Evolutionary conservation across 805 yeast species (phyloP).

Genomic region (Candida ficus): DNA sequence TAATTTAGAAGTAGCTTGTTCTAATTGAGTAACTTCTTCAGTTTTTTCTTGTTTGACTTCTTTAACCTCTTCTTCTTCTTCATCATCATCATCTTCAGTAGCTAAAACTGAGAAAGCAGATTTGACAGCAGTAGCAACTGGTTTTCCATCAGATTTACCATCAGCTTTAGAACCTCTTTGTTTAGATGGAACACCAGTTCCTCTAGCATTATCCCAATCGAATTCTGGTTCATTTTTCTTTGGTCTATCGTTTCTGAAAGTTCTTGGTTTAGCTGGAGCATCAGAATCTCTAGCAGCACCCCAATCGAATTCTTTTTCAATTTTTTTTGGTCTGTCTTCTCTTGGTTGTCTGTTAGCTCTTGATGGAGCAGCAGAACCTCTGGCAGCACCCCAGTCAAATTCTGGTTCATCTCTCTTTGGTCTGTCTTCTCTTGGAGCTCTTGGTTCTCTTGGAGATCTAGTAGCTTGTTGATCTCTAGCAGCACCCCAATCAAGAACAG

Average conservation of each 20-base stretch:
- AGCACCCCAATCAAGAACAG: slow-evolving; percentile 43
- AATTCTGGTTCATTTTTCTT: slow-evolving; percentile 30
- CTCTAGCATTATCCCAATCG: slow-evolving; percentile 50
- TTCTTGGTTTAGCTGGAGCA: slow-evolving; percentile 30
- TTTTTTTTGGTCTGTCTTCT: slow-evolving; percentile 34
- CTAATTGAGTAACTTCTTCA: slow-evolving; percentile 26
- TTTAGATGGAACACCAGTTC: slow-evolving; percentile 24
- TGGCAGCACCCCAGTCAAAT: slow-evolving; percentile 44
- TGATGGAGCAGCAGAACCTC: slow-evolving; percentile 31
- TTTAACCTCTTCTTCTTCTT: slow-evolving; percentile 26
- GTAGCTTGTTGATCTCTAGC: slow-evolving; percentile 38
- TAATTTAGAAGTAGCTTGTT: slow-evolving; percentile 36
- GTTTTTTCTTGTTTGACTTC: slow-evolving; percentile 12
- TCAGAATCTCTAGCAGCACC: slow-evolving; percentile 33
- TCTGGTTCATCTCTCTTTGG: slow-evolving; percentile 28
- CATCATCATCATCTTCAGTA: slow-evolving; percentile 49
- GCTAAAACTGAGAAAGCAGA: slow-evolving; percentile 48
- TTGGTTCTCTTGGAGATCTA: slow-evolving; percentile 29
- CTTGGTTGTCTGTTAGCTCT: slow-evolving; percentile 20
- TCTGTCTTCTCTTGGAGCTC: slow-evolving; percentile 21
- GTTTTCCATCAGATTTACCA: slow-evolving; percentile 5
- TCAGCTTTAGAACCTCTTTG: slow-evolving; percentile 11
- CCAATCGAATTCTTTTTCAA: slow-evolving; percentile 62
- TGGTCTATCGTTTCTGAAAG: slow-evolving; percentile 18
- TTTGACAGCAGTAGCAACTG: slow-evolving; percentile 28